Evolutionary conservation across 1,284 basidiomycete genomes (phyloP), one percentile per base, ranked within the genome.

Genomic region (Cerioporus squamosus): DNA sequence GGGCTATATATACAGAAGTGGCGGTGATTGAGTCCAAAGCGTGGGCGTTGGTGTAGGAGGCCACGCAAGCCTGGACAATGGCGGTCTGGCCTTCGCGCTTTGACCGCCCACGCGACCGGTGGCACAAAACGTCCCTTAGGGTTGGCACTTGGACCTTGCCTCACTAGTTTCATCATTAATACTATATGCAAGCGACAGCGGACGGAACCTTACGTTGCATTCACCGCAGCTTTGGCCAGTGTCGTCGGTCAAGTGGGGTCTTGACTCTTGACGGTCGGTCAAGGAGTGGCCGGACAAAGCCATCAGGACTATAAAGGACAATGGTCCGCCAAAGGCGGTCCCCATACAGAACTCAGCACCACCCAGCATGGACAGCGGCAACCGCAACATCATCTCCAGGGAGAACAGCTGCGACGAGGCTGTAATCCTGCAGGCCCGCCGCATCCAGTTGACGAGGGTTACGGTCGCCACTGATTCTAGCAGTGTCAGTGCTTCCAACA

Each of bases 401-500:
- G 38, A 57, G 44, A 33, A 57, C 26, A 57, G 55, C 44, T 51
- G 44, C 20, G 49, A 57, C n/a, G 26, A 51, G 8, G 55, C 55
- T n/a, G 24, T 46, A 18, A 57, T 51, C 42, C 14, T 51, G 9
- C 18, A 20, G 12, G 55, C 49, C 7, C 55, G 24, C 20, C 55
- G 49, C 23, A 36, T 57, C 8, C 29, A 17, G 18, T 26, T 57
- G 12, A 45, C 31, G 33, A 49, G 15, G 36, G 47, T 9, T n/a
- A 26, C 42, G 2, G 23, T 20, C 17, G 26, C 42, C 3, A 36
- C 9, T 9, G 26, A 29, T 9, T 29, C 6, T 5, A 29, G 26
- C 26, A 29, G 26, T 9, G 6, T 29, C 26, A 1, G 26, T 5
- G 1, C 26, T 29, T 6, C 26, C 26, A 9, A 29, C 26, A 3